Conservation (phyloP, 2,329 filamentous ascomycete genomes). For the Neoscytalidium dimidiatum region DNA sequence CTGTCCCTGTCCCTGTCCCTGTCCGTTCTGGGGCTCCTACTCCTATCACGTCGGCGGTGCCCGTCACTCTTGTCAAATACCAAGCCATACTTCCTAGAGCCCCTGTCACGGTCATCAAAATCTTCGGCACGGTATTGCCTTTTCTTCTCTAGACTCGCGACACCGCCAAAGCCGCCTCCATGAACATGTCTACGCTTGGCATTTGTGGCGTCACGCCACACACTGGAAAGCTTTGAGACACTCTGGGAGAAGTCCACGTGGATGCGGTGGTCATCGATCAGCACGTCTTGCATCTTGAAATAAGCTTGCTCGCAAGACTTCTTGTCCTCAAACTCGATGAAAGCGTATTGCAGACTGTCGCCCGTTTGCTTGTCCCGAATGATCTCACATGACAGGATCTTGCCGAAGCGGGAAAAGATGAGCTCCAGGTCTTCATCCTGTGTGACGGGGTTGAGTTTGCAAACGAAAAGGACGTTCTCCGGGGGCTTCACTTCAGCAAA, state of each 20-base stretch:
- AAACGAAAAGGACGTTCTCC: conserved; percentile 96
- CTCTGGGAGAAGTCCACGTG: conserved; percentile 99
- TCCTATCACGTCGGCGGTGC: conserved; percentile 29
- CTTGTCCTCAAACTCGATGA: conserved; percentile 95
- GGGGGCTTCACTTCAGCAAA: conserved; percentile 97
- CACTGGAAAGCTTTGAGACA: conserved; percentile 80
- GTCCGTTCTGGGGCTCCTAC: conserved; percentile 41
- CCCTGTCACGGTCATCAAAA: conserved; percentile 31
- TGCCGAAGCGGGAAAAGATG: conserved; percentile 96
- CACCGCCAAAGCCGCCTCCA: conserved; percentile 85
- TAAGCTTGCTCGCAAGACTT: conserved; percentile 92
- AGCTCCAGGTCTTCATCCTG: conserved; percentile 91
- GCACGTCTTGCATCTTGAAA: conserved; percentile 96
- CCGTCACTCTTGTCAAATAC: conserved; percentile 77
- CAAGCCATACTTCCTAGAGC: conserved; percentile 69
- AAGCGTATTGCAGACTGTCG: conserved; percentile 95
- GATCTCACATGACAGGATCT: conserved; percentile 92
- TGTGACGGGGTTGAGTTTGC: conserved; percentile 96
- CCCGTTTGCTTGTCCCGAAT: conserved; percentile 92
- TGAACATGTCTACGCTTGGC: conserved; percentile 67
- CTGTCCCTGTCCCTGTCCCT: background rate
- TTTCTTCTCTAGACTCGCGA: conserved; percentile 84
- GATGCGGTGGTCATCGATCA: conserved; percentile 96
- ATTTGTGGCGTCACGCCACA: conserved; percentile 85
- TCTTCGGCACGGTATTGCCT: conserved; percentile 77